Conservation (phyloP, 2,329 filamentous ascomycete genomes). For the Sporothrix inflata region DNA sequence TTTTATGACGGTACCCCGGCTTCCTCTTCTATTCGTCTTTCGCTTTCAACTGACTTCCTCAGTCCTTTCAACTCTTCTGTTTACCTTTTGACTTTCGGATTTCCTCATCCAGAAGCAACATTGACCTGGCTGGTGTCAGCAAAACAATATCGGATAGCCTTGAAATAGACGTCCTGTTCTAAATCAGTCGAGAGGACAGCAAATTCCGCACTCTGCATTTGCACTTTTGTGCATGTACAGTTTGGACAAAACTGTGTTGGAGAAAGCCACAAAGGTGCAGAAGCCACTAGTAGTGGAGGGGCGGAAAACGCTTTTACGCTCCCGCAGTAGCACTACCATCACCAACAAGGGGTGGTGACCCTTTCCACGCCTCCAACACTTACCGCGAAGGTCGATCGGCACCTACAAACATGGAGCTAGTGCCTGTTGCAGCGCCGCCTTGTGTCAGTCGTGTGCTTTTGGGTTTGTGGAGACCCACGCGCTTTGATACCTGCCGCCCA, state of each 20-base stretch:
- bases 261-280: not conserved
- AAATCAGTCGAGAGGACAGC: not conserved
- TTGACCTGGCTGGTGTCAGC: not conserved
- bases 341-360: conserved; percentile 1
- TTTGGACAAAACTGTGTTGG: not conserved
- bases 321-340: not conserved
- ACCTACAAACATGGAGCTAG: not conserved
- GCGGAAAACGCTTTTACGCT: conserved; percentile 24
- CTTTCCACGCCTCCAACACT: not conserved
- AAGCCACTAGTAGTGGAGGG: not conserved
- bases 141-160: not conserved
- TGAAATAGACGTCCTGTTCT: not conserved
- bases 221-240: not conserved
- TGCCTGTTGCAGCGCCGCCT: not conserved
- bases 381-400: not conserved
- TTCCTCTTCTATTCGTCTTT: not conserved
- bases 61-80: not conserved
- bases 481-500: not conserved
- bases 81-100: not conserved
- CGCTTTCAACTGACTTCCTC: not conserved
- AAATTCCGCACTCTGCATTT: not conserved
- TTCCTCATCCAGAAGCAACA: not conserved
- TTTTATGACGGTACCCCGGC: not conserved
- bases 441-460: not conserved
- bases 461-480: not conserved